Evolutionary conservation across 768 basidiomycete genomes (phyloP).

Genomic region (Russula compacta): DNA sequence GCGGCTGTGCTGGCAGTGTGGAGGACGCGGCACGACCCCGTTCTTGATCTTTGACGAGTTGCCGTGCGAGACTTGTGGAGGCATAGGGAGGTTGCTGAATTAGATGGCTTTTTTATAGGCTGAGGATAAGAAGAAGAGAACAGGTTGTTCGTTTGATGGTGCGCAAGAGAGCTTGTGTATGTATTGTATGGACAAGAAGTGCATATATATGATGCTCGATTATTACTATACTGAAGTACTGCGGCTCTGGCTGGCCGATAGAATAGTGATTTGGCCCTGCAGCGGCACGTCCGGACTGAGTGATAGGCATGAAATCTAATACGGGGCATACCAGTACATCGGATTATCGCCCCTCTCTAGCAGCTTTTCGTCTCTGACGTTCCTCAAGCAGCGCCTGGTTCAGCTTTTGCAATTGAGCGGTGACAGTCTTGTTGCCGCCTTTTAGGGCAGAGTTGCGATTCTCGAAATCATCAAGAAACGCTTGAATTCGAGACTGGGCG

Average conservation of each 20-base stretch:
- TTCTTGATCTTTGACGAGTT: slow-evolving; percentile 47
- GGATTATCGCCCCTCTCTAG: neutral
- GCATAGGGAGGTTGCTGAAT: slow-evolving; percentile 42
- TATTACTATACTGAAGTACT: neutral
- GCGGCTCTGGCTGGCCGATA: too few species aligned
- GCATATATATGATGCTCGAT: neutral
- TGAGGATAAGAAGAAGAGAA: neutral
- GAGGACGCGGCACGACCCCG: slow-evolving; percentile 44
- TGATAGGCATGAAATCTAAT: neutral
- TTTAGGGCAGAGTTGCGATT: slow-evolving; percentile 25
- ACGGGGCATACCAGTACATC: neutral
- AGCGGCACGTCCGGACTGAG: neutral
- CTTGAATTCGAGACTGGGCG: slow-evolving; percentile 23
- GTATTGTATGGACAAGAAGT: neutral
- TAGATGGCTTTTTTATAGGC: neutral
- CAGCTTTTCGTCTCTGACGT: slow-evolving; percentile 8
- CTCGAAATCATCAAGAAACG: slow-evolving; percentile 28
- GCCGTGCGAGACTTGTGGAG: slow-evolving; percentile 50
- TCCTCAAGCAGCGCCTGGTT: slow-evolving; percentile 28
- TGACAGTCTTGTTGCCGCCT: slow-evolving; percentile 29
- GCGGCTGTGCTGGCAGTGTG: slow-evolving; percentile 52
- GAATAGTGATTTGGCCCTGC: neutral
- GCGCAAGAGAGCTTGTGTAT: neutral
- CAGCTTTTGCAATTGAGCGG: slow-evolving; percentile 30
- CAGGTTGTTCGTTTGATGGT: neutral